Evolutionary conservation across 306 rosid species (phyloP), one percentile per base, ranked within the genome.

Genomic region (Quercus rubra): DNA sequence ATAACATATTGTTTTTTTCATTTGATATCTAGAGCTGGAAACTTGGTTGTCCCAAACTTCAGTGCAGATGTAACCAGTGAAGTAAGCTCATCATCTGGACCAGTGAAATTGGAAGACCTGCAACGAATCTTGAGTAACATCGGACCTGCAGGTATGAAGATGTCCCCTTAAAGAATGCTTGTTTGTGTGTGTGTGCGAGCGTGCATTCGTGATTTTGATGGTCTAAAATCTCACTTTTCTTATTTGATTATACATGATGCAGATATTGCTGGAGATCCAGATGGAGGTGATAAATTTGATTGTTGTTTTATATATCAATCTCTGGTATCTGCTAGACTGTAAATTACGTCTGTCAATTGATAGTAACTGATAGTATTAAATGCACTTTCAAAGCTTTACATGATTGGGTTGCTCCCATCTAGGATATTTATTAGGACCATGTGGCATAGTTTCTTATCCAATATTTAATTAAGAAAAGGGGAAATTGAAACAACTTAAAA

Each of bases 51-150:
- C 79, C 85, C 94, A 79, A 89, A 86, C 84, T 78, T 87, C 59
- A 86, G 92, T 67, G 83, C 85, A 51, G 96, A 91, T 77, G 90
- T 80, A 62, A 85, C 85, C 46, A 85, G 92, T 43, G 87, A 86
- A 79, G 88, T 73, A 23, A 76, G 89, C 79, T 85, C 87, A 5
- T 90, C 98, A 56, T 83, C 93, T 27, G 92, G 95, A 66, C 95
- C 94, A 0, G 99, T 94, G 82, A 94, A 86, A 78, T 83, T 94
- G 86, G 97, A 85, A 83, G 97, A 92, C 88, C 92, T 94, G 75
- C 97, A 85, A 79, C 93, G 94, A 79, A 89, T 94, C 84, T 81
- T 94, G 88, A 89, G 90, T 75, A 91, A 86, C 89, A 89, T 94
- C 23, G 97, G 83, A 52, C 89, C 92, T 73, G 81, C 94, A 81